Conservation (phyloP, 768 basidiomycete genomes). For the Gelatoporia subvermispora region DNA sequence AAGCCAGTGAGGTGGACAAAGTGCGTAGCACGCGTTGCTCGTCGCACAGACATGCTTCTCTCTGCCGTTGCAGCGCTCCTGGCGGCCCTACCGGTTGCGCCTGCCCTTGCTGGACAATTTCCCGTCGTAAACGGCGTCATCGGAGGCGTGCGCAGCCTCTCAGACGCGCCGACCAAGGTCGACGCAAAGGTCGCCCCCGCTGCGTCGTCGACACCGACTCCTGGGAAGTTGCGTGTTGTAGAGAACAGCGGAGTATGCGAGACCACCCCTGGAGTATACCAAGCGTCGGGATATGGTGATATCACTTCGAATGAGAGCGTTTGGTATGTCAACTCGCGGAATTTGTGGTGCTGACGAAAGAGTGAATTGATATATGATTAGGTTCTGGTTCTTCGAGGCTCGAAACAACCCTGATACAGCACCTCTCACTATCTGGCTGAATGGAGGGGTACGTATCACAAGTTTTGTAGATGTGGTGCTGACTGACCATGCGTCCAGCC, state of each 20-base stretch:
- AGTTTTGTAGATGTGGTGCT: not conserved
- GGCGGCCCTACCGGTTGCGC: constrained; percentile 11
- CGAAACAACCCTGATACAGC: constrained; percentile 57
- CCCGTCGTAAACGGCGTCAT: constrained; percentile 46
- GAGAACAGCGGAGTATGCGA: constrained; percentile 65
- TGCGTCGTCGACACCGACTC: constrained; percentile 20
- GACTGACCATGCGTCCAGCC: constrained; percentile 19
- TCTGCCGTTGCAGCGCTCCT: constrained; percentile 10
- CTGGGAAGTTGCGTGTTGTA: constrained; percentile 48
- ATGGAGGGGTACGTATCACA: constrained; percentile 38
- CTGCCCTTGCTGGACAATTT: constrained; percentile 33
- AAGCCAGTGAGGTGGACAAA: not conserved
- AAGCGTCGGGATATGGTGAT: constrained; percentile 64
- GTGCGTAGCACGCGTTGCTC: not conserved
- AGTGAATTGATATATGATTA: constrained; percentile 12
- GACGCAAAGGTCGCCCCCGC: not conserved
- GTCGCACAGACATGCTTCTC: constrained; percentile 16
- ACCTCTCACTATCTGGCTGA: constrained; percentile 64
- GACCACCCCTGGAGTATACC: constrained; percentile 56
- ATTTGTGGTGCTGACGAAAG: not conserved
- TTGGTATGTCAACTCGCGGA: constrained; percentile 34
- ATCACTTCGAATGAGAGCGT: constrained; percentile 51
- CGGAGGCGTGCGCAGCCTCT: constrained; percentile 36
- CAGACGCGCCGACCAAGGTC: not conserved
- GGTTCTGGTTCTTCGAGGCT: constrained; percentile 69